Evolutionary conservation across 768 basidiomycete genomes (phyloP), one percentile per base, ranked within the genome.

Genomic region (Heimioporus sp.): DNA sequence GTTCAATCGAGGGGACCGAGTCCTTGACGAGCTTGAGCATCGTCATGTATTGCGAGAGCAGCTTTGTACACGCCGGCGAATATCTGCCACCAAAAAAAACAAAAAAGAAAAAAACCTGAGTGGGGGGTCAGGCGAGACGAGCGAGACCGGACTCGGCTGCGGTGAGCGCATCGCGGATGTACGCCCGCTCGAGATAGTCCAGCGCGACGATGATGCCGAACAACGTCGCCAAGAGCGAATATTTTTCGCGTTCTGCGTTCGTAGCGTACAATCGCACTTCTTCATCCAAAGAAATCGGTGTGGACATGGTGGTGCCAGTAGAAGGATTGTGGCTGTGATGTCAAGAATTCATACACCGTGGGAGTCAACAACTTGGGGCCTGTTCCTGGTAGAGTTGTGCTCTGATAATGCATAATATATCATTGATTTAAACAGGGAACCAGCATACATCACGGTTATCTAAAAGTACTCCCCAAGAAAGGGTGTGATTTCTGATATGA

Each of bases 11-110:
- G 0, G 83, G 82, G 10, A 95, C 91, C 19, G 88, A 87, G 48
- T 92, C 84, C n/a, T 85, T 86, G 11, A 98, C 87, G n/a, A 98
- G 80, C 72, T 93, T 97, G 54, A 94, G 74, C 85, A 97, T 92
- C 0, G 92, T 95, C 81, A 97, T 97, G 77, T 97, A 98, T 71
- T 97, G 94, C 8, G 92, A 91, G 13, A 98, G 72, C n/a, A 99
- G 74, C 37, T 90, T 81, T 13, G 92, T 94, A 68, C 96, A 99
- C 54, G 93, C 94, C 50, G 93, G 95, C 56, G 93, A 93, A 69
- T 98, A 99, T 78, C 94, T 97, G 68, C 56, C 52, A 42, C 41
- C 46, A 40, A 36, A n/a, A 35, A 9, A 46, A 40, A 36, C 19
- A 37, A 9, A n/a, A 35, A 9, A 46, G 38, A 36, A n/a, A 37